phyloP scores from a whole-genome alignment of 129 eudicot genomes.

The Oenanthe sinensis region DNA sequence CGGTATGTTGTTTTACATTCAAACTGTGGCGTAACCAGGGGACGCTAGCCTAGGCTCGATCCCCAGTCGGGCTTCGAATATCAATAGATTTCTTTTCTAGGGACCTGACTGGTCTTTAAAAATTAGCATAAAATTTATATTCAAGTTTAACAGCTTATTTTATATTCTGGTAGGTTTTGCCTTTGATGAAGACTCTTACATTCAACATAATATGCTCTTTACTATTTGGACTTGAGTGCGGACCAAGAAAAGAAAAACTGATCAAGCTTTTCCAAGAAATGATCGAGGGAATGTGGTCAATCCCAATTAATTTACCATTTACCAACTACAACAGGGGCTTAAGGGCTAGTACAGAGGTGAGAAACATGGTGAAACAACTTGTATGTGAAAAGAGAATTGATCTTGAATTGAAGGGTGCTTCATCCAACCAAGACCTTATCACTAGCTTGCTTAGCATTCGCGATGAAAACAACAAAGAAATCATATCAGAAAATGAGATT shows the following conservation, averaged over 20 bases:
- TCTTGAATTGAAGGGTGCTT: conserved; percentile 24
- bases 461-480: conserved; percentile 20
- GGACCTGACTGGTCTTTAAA: background rate
- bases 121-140: background rate
- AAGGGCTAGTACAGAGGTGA: conserved; percentile 36
- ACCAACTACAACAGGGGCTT: conserved; percentile 38
- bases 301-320: conserved; percentile 43
- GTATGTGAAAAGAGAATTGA: conserved; percentile 35
- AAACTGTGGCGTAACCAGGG: background rate
- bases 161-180: conserved; percentile 31
- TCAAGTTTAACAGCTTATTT: background rate
- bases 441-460: conserved; percentile 42
- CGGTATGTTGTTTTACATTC: conserved; percentile 7
- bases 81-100: background rate
- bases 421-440: conserved; percentile 42
- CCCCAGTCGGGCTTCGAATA: background rate
- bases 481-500: conserved; percentile 42
- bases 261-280: conserved; percentile 28
- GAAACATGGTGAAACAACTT: conserved; percentile 26
- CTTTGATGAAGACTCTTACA: conserved; percentile 52
- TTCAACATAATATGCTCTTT: conserved; percentile 49
- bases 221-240: conserved; percentile 48
- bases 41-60: background rate
- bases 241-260: conserved; percentile 35
- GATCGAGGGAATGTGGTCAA: conserved; percentile 38